These are phyloP conservation scores for Leptodontidium sp. DNA, from an alignment of 2,329 filamentous ascomycete genomes.

Conservation along the genomic window DNA sequence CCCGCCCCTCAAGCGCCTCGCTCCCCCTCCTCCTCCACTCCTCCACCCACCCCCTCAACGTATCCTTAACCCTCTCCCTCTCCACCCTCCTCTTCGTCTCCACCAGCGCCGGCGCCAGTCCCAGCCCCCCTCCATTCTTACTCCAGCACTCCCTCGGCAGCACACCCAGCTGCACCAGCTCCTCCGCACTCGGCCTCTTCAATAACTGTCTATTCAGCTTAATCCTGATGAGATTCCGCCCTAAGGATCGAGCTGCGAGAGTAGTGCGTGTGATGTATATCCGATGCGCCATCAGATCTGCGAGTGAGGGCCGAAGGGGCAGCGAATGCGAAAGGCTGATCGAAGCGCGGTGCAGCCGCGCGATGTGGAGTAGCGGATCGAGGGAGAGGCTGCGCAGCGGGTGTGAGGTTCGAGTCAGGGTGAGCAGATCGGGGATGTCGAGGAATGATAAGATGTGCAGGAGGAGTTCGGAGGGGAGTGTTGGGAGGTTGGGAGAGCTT, in stretches of 20 bases:
- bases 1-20: conserved; percentile 26
- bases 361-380: conserved; percentile 70
- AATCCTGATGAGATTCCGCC: conserved; percentile 69
- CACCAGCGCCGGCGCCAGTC: conserved; percentile 65
- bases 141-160: conserved; percentile 69
- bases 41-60: conserved; percentile 69
- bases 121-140: conserved; percentile 44
- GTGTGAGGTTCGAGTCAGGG: conserved; percentile 53
- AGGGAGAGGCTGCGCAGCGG: conserved; percentile 68
- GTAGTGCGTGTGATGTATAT: conserved; percentile 75
- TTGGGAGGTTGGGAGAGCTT: conserved; percentile 19
- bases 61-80: conserved; percentile 72
- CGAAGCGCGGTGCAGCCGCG: conserved; percentile 66
- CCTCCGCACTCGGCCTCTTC: conserved; percentile 64
- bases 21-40: conserved; percentile 48
- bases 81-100: conserved; percentile 69
- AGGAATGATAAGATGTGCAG: conserved; percentile 54
- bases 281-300: conserved; percentile 67
- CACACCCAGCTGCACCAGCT: conserved; percentile 69
- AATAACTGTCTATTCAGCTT: conserved; percentile 69
- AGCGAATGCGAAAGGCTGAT: conserved; percentile 63
- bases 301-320: conserved; percentile 63
- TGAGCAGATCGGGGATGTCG: conserved; percentile 55
- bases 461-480: conserved; percentile 50
- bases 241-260: conserved; percentile 68